A percentile compares a stretch with the other conserved stretches of the same genome.
phyloP scores from a whole-genome alignment of 306 rosid genomes.

The Trifolium pratense region DNA sequence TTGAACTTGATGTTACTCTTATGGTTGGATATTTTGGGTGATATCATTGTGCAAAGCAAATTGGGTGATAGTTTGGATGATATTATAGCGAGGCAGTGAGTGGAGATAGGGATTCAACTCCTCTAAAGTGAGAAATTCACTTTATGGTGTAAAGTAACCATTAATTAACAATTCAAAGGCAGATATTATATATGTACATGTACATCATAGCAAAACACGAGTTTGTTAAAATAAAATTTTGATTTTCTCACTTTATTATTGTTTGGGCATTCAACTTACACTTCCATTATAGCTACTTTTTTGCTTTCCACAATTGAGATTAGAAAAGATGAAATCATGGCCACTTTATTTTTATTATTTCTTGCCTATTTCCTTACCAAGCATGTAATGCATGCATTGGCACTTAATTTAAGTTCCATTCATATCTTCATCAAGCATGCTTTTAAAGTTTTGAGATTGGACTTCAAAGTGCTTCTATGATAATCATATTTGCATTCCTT shows the following conservation, averaged over 20 bases:
- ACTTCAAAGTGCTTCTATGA: conserved; percentile 7
- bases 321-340: too few species aligned
- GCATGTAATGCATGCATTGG: neutral
- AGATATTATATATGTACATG: too few species aligned
- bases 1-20: conserved; percentile 11
- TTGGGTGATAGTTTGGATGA: neutral
- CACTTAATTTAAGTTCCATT: conserved; percentile 14
- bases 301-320: conserved; percentile 1
- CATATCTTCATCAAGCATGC: conserved; percentile 13
- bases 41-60: conserved; percentile 27
- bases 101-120: neutral
- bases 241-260: neutral
- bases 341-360: conserved; percentile 20
- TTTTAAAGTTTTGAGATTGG: neutral
- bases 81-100: neutral
- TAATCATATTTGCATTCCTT: conserved; percentile 28
- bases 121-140: too few species aligned
- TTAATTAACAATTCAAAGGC: too few species aligned
- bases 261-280: conserved; percentile 2
- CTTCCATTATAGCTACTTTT: neutral
- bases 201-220: too few species aligned
- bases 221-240: too few species aligned
- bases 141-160: too few species aligned
- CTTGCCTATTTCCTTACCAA: conserved; percentile 26
- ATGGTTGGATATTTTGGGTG: conserved; percentile 10